Percentiles rank a stretch among this genome's conserved stretches.
Conservation (phyloP, 2,329 filamentous ascomycete genomes). For the Colletotrichum melonis region DNA sequence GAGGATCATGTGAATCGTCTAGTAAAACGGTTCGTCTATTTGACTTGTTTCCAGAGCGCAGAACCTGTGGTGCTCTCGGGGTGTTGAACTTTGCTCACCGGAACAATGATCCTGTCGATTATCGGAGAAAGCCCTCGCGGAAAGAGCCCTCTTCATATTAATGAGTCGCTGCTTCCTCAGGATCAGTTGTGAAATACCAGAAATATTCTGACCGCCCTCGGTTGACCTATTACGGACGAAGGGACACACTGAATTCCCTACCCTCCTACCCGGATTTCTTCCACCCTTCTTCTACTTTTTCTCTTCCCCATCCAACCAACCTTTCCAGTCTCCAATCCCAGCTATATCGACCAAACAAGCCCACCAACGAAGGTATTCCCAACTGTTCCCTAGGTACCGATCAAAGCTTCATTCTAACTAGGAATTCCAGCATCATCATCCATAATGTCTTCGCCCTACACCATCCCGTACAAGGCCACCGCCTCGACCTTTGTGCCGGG, state of each 20-base stretch:
- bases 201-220: background rate
- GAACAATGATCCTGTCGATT: background rate
- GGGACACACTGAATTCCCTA: background rate
- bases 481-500: background rate
- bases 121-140: background rate
- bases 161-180: background rate
- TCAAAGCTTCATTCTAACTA: background rate
- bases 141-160: background rate
- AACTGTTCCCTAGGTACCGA: too few species aligned
- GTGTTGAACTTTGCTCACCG: background rate
- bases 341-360: background rate
- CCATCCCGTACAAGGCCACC: constrained; percentile 31
- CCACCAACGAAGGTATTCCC: background rate
- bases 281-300: background rate
- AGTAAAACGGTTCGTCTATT: background rate
- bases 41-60: background rate
- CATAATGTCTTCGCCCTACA: constrained; percentile 23
- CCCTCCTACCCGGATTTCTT: background rate
- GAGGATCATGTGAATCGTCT: background rate
- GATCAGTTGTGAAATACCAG: background rate
- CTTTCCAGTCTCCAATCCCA: background rate
- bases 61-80: too few species aligned
- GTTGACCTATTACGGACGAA: background rate
- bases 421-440: background rate
- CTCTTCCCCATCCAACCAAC: background rate